A percentile compares a stretch with the other conserved stretches of the same genome.
Evolutionary conservation across 2,329 filamentous ascomycete genomes (phyloP).

Genomic region (Pestalotiopsis sp.): DNA sequence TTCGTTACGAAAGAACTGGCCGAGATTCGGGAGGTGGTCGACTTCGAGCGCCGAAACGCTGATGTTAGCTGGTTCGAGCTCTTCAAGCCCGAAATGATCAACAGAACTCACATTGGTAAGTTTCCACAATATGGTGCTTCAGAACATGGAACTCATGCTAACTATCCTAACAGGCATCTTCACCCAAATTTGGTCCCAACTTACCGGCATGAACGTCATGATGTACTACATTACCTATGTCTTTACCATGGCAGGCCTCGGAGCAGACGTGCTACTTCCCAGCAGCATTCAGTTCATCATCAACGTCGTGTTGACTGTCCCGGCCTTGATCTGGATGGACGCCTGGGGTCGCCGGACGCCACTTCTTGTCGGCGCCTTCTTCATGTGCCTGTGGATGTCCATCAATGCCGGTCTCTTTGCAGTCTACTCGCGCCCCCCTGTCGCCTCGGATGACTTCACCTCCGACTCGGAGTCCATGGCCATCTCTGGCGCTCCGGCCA

Average conservation of each 20-base stretch:
- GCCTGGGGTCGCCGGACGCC: constrained; percentile 73
- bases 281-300: constrained; percentile 77
- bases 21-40: constrained; percentile 74
- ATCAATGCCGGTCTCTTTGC: constrained; percentile 50
- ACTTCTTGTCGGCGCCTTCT: constrained; percentile 64
- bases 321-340: constrained; percentile 75
- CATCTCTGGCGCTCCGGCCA: constrained; percentile 51
- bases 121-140: neutral
- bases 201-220: constrained; percentile 79
- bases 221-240: constrained; percentile 73
- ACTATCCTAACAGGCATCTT: constrained; percentile 49
- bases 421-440: constrained; percentile 39
- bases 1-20: constrained; percentile 70
- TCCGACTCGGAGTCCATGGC: constrained; percentile 47
- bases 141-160: neutral
- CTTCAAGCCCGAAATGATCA: constrained; percentile 73
- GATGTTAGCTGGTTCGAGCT: constrained; percentile 74
- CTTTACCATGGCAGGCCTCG: constrained; percentile 73
- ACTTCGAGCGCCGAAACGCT: constrained; percentile 71
- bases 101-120: constrained; percentile 68
- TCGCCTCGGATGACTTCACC: constrained; percentile 34
- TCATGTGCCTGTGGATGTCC: constrained; percentile 60
- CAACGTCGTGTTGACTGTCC: constrained; percentile 79
- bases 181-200: constrained; percentile 75
- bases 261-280: constrained; percentile 61